Evolutionary conservation across 2,329 filamentous ascomycete genomes (phyloP).

Genomic region (Pyrenophora graminea): DNA sequence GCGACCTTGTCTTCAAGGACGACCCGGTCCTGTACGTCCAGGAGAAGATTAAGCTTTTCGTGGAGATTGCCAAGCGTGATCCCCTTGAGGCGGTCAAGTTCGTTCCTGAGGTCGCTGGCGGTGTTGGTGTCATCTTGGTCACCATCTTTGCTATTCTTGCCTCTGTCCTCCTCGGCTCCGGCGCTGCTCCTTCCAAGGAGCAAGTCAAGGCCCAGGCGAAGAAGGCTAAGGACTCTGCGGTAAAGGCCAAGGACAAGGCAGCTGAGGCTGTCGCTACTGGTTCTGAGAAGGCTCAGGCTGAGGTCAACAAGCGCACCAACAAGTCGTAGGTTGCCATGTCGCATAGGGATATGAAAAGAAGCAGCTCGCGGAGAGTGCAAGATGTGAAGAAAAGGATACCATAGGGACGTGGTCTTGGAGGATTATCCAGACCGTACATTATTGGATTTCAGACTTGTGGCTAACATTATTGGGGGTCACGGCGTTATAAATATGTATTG

Average conservation of each 20-base stretch:
- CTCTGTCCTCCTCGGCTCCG: conserved; percentile 68
- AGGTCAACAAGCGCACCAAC: conserved; percentile 64
- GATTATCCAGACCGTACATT: conserved; percentile 11
- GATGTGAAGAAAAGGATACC: conserved; percentile 18
- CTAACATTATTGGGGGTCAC: conserved; percentile 33
- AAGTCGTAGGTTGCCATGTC: conserved; percentile 36
- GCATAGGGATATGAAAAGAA: background rate
- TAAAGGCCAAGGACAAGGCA: conserved; percentile 69
- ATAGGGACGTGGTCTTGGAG: conserved; percentile 20
- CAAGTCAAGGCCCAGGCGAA: conserved; percentile 73
- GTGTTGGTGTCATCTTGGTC: conserved; percentile 70
- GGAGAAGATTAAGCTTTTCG: conserved; percentile 92
- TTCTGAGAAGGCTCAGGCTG: conserved; percentile 75
- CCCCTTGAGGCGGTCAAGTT: conserved; percentile 84
- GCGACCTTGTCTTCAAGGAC: conserved; percentile 84
- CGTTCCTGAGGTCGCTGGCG: conserved; percentile 88
- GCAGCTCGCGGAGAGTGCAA: background rate
- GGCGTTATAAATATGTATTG: conserved; percentile 38
- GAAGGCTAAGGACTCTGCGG: conserved; percentile 73
- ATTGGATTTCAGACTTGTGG: conserved; percentile 28
- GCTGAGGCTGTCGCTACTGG: conserved; percentile 65
- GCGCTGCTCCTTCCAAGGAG: conserved; percentile 65
- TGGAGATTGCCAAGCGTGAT: conserved; percentile 80
- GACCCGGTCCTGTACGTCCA: conserved; percentile 85
- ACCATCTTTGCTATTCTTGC: conserved; percentile 72